Evolutionary conservation across 2,329 filamentous ascomycete species (phyloP), one percentile per base, ranked within the genome.

Genomic region (Cyphellophora attinorum): DNA sequence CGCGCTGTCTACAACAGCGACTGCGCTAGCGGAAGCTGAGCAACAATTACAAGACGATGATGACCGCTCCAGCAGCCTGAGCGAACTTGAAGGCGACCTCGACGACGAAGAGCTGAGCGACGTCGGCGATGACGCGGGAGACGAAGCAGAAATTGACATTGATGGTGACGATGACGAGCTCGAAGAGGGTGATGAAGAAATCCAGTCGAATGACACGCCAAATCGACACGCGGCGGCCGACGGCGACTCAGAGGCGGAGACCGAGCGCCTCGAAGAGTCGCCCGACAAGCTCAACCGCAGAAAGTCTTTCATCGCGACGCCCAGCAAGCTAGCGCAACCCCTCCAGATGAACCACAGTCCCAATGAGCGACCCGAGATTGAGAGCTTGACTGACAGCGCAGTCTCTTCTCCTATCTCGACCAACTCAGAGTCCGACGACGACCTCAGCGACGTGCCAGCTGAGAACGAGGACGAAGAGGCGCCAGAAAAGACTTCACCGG

Each of bases 231-330:
- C 29, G 42, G 66, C 74, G 39, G 75, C 76, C 19, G 74, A 79
- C 34, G 70, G 72, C 36, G 78, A 82, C 49, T 81, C 88, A 3
- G 89, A 96, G 60, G 89, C 89, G 19, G 89, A 95, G 61, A 96
- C 89, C 2, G 88, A 95, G 61, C 79, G 91, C 39, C 71, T 98
- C 40, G 91, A 91, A 53, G 79, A 83, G 52, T 93, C 85, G n/a
- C 86, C 88, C 12, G 75, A 76, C 43, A 82, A 69, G 51, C 61
- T 39, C 4, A 44, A 73, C 69, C 52, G 67, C 69, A 36, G 66
- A 69, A 39, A 70, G 62, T 36, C 63, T 67, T 74, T 75, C 44
- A 74, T 72, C 46, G 29, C 29, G 6, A 85, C 79, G 35, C 82
- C 83, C 3, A 88, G 80, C 67, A 89, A 86, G 63, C 70, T 86